Base-by-base conservation (phyloP, 352 stramenopile species). In the Saprolegnia parasitica region DNA sequence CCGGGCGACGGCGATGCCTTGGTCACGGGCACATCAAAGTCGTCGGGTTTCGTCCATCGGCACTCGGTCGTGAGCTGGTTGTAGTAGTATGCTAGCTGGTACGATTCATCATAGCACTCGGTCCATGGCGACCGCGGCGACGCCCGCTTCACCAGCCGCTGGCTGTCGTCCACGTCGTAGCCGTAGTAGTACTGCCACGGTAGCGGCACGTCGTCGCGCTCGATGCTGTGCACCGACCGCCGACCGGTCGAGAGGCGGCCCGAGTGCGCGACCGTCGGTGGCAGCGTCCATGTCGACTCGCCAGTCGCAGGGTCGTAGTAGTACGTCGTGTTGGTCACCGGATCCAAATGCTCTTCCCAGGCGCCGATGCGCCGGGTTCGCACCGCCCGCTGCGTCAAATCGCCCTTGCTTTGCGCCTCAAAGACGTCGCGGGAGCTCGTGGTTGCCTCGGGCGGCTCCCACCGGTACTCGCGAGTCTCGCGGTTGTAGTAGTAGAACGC, bases 181-280 rank as follows among this genome's bases (percentile, higher is more conserved):
- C 84, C 81, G 64, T 90, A 90, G 23, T 83, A 78, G 63, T 88
- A 90, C 60, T 91, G 84, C 86, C 84, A 92, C 26, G 87, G 74
- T 56, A 87, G 71, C 4, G 84, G 67, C 76, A n/a, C 81, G 73
- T 24, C 76, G 68, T 23, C 58, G 5, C 21, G 16, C 16, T 56
- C 1, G 24, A 47, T 4, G 56, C 65, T 55, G 15, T 26, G 9
- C 10, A 26, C 55, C 16, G 65, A 56, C 24, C 57, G 54, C 54
- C 35, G 26, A 29, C 54, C 21, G 13, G 13, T 71, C 37, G 32
- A 55, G 52, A 21, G 2, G 20, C 57, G 16, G 11, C 37, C 49
- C 8, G 56, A 56, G n/a, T 90, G 80, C 16, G 88, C 78, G 39
- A 71, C 81, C 10, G 76, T 71, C 3, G 86, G 86, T 4, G 85